Evolutionary conservation across 2,329 filamentous ascomycete species (phyloP), one percentile per base, ranked within the genome.

Genomic region (Verticillium nubilum): DNA sequence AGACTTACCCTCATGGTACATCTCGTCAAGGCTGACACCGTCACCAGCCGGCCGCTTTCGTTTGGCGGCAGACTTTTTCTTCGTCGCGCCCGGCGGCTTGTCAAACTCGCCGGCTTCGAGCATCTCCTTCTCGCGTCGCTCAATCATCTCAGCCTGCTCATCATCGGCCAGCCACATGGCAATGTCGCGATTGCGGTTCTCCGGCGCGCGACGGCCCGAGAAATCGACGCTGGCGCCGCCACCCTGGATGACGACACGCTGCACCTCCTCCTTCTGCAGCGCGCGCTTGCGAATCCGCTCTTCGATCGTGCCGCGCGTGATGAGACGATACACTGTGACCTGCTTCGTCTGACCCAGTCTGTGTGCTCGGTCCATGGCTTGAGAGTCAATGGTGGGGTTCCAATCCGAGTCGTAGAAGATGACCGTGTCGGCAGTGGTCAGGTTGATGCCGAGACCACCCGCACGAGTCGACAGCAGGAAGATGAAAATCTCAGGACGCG

Each of bases 371-470:
- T 99, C 95, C 95, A 98, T 98, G 75, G 95, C 95, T 74, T 99
- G 95, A 58, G 91, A 96, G 73, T 99, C 95, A 69, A 98, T 98
- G 3, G 95, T 98, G 0, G 95, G 95, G 73, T 99, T 99, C 95
- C 95, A 99, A 74, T 99, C 95, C 12, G 92, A 96, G 73, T 99
- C 95, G 82, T 99, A 99, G 79, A 99, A 99, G 75, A 99, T 98
- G 76, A 99, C 95, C 0, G 95, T 99, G 73, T 99, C 95, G 23
- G 95, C 95, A 57, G 91, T 89, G 5, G 95, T 98, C 66, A 99
- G 80, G 71, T 99, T 99, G 81, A 99, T 99, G 78, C 95, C 95
- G 23, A 99, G 84, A 80, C 95, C 95, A 85, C 95, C 95, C 37
- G 95, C 95, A 75, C 95, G 92, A 0, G 95, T 99, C 23, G 92